Evolutionary conservation across 768 basidiomycete species (phyloP), one percentile per base, ranked within the genome.

Genomic region (Obba rivulosa): DNA sequence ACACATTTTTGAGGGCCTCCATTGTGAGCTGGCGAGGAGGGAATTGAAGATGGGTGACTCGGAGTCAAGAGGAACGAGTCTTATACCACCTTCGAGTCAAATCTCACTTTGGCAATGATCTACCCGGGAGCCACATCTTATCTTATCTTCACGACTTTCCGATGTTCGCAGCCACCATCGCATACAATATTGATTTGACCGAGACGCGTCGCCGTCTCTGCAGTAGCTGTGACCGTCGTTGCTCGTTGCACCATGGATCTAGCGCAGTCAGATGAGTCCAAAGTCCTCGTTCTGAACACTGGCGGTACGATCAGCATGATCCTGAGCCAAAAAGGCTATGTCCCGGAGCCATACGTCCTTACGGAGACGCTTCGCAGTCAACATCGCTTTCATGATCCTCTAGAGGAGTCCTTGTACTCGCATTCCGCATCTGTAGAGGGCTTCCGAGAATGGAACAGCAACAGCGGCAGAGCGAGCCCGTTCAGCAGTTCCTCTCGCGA

Each of bases 291-390:
- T 50, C 84, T 93, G 23, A 92, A 92, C 70, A 92, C 92, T 31
- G 91, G 87, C 24, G 92, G 92, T 14, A 94, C 92, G 0, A 92
- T 94, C 55, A 89, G 88, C 16, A 91, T 91, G 87, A 81, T 91
- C 39, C 76, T 87, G 31, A 81, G 84, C 28, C 71, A 82, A 28
- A 77, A 80, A 51, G 86, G 87, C 53, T 89, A 88, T 61, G 83
- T 87, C 18, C 87, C 91, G 11, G 92, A 93, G 60, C 90, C 90
- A 0, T 85, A 84, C 57, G 93, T 92, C 62, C 70, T 94, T 53
- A 91, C 89, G 4, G 85, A 91, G 65, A 90, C 85, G 0, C 77
- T 95, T 23, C 72, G 78, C 56, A 83, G 83, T 55, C 90, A 93
- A 66, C 79, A 79, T 34, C 81, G 94, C 11, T 97, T 97, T 59